A percentile compares a stretch with the other conserved stretches of the same genome.
Conservation (phyloP, 192 early-diverging fungal genomes). For the Thoreauomyces humboldtii region DNA sequence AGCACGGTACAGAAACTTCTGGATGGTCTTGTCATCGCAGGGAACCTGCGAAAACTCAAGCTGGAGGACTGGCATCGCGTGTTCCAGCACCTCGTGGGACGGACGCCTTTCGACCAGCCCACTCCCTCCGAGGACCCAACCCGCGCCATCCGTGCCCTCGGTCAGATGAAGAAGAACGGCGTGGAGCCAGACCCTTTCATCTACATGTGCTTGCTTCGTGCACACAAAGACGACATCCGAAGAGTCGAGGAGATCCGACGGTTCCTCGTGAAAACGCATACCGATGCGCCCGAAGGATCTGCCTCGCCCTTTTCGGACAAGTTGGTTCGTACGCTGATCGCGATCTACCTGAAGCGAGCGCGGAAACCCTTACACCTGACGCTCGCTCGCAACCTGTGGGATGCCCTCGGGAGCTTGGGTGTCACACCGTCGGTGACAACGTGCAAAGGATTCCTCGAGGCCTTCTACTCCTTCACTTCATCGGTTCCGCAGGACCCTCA, state of each 20-base stretch:
- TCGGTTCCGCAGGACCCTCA: background rate
- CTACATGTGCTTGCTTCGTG: constrained; percentile 18
- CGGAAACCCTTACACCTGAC: background rate
- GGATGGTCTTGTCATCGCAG: background rate
- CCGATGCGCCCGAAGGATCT: too few relatives aligned
- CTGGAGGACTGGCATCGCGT: constrained; percentile 26
- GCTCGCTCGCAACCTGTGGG: constrained; percentile 13
- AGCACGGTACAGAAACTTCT: constrained; percentile 3
- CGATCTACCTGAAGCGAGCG: constrained; percentile 14
- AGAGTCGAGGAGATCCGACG: too few relatives aligned
- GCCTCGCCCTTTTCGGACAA: constrained; percentile 13
- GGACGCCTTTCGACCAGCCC: background rate
- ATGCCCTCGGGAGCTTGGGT: background rate
- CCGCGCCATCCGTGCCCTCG: constrained; percentile 2
- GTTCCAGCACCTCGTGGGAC: constrained; percentile 5
- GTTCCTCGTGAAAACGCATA: too few relatives aligned
- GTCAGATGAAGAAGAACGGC: constrained; percentile 7
- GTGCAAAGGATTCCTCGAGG: constrained; percentile 12
- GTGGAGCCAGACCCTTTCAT: constrained; percentile 15
- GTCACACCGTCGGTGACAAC: constrained; percentile 6
- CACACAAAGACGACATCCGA: constrained; percentile 18
- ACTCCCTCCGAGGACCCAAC: background rate
- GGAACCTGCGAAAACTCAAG: background rate
- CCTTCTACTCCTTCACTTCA: background rate
- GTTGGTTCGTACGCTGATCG: constrained; percentile 7